Evolutionary conservation across 2,329 filamentous ascomycete species (phyloP).

Genomic region (Diaporthe caulivora): DNA sequence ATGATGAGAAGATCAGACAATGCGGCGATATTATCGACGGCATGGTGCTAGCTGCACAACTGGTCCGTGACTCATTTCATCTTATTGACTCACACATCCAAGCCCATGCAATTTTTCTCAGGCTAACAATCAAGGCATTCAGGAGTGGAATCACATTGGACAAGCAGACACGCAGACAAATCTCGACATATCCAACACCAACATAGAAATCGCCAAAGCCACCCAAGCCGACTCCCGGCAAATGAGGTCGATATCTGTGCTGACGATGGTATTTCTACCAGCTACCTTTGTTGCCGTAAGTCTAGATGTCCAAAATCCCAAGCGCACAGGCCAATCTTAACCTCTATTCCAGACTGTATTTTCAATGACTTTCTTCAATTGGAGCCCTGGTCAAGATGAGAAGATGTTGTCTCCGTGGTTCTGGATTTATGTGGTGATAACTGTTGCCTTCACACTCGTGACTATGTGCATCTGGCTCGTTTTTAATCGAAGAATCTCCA

Average conservation of each 20-base stretch:
- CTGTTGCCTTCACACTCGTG: not conserved
- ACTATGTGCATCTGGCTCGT: conserved; percentile 1
- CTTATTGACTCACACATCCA: not conserved
- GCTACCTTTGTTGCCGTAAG: conserved; percentile 53
- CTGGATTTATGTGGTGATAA: not conserved
- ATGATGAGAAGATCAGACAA: conserved; percentile 39
- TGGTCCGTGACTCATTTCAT: conserved; percentile 33
- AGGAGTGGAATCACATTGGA: conserved; percentile 42
- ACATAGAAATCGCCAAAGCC: conserved; percentile 36
- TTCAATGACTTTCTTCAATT: not conserved
- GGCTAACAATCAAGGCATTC: not conserved
- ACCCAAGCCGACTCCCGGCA: conserved; percentile 30
- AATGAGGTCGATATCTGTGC: conserved; percentile 55
- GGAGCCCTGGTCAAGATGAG: not conserved
- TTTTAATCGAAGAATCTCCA: not conserved
- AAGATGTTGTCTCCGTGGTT: not conserved
- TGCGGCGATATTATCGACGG: conserved; percentile 40
- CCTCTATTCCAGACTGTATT: not conserved
- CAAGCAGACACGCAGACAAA: conserved; percentile 39
- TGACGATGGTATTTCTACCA: conserved; percentile 56
- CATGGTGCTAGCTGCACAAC: conserved; percentile 37
- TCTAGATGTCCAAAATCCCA: not conserved
- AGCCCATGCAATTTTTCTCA: not conserved
- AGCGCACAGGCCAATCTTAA: no score
- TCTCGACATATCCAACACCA: not conserved